phyloP scores from a whole-genome alignment of 2,329 filamentous ascomycete species.

The Allantophomopsis cytisporea region DNA sequence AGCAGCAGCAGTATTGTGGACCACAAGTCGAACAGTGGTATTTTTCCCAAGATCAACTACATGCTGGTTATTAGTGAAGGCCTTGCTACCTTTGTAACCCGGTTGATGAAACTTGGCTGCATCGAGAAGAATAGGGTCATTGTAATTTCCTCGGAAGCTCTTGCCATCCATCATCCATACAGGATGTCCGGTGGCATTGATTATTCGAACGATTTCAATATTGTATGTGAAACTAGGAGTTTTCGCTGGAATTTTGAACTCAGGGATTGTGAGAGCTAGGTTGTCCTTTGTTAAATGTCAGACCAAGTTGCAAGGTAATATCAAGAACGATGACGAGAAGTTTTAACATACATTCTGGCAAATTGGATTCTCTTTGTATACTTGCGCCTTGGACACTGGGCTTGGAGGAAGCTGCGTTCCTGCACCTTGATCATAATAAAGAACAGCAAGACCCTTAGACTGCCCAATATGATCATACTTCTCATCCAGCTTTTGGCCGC shows the following conservation, averaged over 20 bases:
- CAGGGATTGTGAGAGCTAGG: slow-evolving; percentile 8
- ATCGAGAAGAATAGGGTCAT: slow-evolving; percentile 5
- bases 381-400: no score
- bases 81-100: no score
- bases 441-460: slow-evolving; percentile 26
- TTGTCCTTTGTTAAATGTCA: slow-evolving; percentile 4
- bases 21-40: slow-evolving; percentile 3
- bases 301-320: not conserved
- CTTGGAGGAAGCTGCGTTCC: no score
- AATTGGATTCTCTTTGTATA: no score
- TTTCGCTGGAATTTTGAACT: slow-evolving; percentile 8
- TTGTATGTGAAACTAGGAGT: slow-evolving; percentile 1
- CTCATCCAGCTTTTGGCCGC: no score
- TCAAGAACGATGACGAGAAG: no score
- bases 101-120: not conserved
- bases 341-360: no score
- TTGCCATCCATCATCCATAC: slow-evolving; percentile 3
- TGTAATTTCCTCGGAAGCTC: slow-evolving; percentile 12
- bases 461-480: no score
- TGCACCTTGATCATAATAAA: slow-evolving; percentile 45
- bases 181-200: slow-evolving; percentile 2
- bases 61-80: not conserved
- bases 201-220: slow-evolving; percentile 1
- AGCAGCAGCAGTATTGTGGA: not conserved
- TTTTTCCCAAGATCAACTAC: slow-evolving; percentile 20